These are phyloP conservation scores for Scedosporium boydii DNA, from an alignment of 2,329 filamentous ascomycete species.

Conservation along the genomic window DNA sequence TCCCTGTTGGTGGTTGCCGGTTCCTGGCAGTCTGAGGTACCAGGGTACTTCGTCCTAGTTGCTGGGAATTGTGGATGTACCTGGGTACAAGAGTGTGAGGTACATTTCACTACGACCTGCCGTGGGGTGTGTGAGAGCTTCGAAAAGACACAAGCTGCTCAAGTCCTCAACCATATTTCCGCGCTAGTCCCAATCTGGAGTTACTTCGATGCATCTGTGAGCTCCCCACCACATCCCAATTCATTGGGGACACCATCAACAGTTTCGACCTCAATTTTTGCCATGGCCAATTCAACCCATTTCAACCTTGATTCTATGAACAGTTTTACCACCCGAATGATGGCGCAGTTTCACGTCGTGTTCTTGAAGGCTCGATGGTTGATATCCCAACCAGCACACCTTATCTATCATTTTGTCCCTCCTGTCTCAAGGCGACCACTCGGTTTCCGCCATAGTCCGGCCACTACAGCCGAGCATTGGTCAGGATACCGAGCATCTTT, in stretches of 20 bases:
- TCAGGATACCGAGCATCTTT: neutral
- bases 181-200: constrained; percentile 20
- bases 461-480: neutral
- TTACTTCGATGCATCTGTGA: constrained; percentile 3
- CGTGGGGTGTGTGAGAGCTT: neutral
- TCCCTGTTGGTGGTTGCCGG: neutral
- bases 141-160: neutral
- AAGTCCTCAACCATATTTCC: constrained; percentile 32
- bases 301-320: neutral
- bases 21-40: neutral
- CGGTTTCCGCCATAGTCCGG: constrained; percentile 6
- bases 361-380: neutral
- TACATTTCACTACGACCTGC: neutral
- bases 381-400: neutral
- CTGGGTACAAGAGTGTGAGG: neutral
- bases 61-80: neutral
- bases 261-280: neutral
- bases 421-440: neutral
- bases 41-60: too few species aligned
- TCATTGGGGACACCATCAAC: constrained; percentile 9
- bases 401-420: neutral
- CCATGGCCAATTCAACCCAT: neutral
- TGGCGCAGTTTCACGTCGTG: neutral
- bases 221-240: constrained; percentile 6
- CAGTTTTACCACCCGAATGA: neutral